Base-by-base conservation (phyloP, 1,139 yeast species). In the Candida pseudocylindracea region DNA sequence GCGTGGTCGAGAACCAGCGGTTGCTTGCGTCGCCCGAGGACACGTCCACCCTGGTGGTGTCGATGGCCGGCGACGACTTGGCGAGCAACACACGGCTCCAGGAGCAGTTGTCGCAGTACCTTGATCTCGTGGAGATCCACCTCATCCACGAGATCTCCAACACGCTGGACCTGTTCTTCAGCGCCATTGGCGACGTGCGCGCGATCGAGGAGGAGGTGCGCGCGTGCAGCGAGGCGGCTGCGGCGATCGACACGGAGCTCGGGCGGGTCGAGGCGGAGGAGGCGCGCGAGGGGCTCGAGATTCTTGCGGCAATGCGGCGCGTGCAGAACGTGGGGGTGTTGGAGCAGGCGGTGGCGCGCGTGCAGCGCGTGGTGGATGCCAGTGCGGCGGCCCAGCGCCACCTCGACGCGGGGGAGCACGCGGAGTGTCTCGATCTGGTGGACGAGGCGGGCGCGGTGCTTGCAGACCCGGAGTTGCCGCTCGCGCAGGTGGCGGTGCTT, bases 81-180 rank as follows among this genome's bases (percentile, higher is more conserved):
- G 43, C 42, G 4, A 58, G 64, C 36, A 68, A 72, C 45, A 54
- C 68, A 3, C 60, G 63, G 30, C 50, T 85, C n/a, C 93, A 78
- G 44, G 93, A 83, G 32, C 72, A 71, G 43, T 55, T 88, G 30
- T 76, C 91, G 2, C 71, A 72, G 52, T 81, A 83, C 46, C 57
- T 88, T 36, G 98, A 88, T 49, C 60, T 72, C 1, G 85, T 88
- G 1, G 98, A 88, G 49, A 57, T 79, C 30, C 72, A 76, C 39
- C 54, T 88, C 32, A 76, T 85, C 13, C 63, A 67, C 32, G 94
- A 85, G 48, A 83, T 88, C 29, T 75, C 93, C 9, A 69, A 68
- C 41, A 75, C 93, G 0, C 79, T 94, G 0, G 70, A 71, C 37
- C 72, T 85, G 4, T 88, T 88, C 46, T 83, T 85, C 50, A 68